These are phyloP conservation scores for Seiridium cupressi DNA, from an alignment of 2,329 filamentous ascomycete genomes.

Conservation along the genomic window DNA sequence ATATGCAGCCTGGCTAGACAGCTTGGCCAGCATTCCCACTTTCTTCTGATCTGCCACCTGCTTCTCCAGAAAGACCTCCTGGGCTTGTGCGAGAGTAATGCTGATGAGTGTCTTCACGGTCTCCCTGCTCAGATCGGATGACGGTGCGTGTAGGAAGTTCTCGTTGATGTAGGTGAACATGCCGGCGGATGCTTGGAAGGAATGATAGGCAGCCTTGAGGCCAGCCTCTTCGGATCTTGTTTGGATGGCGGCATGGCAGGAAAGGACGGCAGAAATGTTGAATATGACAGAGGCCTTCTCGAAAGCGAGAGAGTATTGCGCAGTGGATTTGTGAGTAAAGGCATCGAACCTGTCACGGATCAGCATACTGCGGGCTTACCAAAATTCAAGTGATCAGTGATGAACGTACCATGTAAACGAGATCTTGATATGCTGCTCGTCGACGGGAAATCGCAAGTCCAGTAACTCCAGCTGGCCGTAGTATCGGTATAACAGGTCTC, in stretches of 20 bases:
- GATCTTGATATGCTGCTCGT: slow-evolving; percentile 99
- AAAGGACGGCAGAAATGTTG: slow-evolving; percentile 96
- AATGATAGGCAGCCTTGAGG: slow-evolving; percentile 95
- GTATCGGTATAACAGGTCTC: slow-evolving; percentile 93
- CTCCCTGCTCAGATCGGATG: slow-evolving; percentile 90
- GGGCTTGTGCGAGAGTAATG: slow-evolving; percentile 91
- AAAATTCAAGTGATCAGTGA: neutral
- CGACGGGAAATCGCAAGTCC: slow-evolving; percentile 92
- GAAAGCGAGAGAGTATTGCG: slow-evolving; percentile 94
- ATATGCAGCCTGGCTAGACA: slow-evolving; percentile 86
- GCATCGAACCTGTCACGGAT: slow-evolving; percentile 78
- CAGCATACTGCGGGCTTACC: slow-evolving; percentile 14
- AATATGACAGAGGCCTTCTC: slow-evolving; percentile 99
- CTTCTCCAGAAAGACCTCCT: slow-evolving; percentile 97
- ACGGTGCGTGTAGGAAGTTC: slow-evolving; percentile 96
- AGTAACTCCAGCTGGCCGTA: slow-evolving; percentile 95
- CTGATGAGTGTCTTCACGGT: slow-evolving; percentile 93
- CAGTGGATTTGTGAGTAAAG: slow-evolving; percentile 97
- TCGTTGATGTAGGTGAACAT: slow-evolving; percentile 99
- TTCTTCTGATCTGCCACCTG: slow-evolving; percentile 93
- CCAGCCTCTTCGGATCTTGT: slow-evolving; percentile 89
- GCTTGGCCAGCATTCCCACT: slow-evolving; percentile 83
- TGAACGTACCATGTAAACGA: slow-evolving; percentile 83
- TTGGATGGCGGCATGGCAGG: slow-evolving; percentile 91
- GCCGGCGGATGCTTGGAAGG: slow-evolving; percentile 94